A percentile compares a stretch with the other conserved stretches of the same genome.
phyloP scores from a whole-genome alignment of 306 rosid genomes.

The Geum urbanum region DNA sequence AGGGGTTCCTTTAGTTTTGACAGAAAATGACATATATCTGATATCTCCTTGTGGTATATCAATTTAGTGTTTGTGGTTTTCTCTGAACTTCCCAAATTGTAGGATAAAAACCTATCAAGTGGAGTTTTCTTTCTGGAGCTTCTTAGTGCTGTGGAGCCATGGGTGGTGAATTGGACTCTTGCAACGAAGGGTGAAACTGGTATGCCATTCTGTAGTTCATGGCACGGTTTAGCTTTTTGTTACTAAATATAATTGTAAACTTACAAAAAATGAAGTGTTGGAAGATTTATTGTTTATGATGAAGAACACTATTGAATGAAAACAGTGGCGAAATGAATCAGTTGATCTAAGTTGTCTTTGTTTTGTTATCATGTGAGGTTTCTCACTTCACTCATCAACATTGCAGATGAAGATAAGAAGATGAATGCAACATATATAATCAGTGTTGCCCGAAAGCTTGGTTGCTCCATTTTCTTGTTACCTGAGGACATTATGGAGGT shows the following conservation, averaged over 20 bases:
- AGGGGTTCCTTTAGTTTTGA: neutral
- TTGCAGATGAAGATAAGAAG: constrained; percentile 94
- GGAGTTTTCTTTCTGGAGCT: constrained; percentile 97
- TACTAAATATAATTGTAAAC: neutral
- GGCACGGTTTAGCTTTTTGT: neutral
- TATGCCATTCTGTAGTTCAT: constrained; percentile 28
- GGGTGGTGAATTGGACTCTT: constrained; percentile 97
- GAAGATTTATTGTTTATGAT: neutral
- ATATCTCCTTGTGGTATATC: constrained; percentile 6
- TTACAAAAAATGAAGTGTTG: too few species aligned
- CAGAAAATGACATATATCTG: neutral
- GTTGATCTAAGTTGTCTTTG: neutral
- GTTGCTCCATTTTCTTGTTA: constrained; percentile 94
- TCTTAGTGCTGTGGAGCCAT: constrained; percentile 88
- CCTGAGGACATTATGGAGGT: constrained; percentile 98
- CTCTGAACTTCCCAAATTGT: constrained; percentile 21
- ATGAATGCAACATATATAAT: constrained; percentile 93
- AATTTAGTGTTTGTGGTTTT: neutral
- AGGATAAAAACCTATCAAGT: constrained; percentile 87
- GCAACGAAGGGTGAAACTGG: constrained; percentile 96
- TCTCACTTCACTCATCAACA: constrained; percentile 15
- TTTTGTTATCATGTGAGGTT: neutral
- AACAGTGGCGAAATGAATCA: constrained; percentile 1
- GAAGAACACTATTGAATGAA: constrained; percentile 6
- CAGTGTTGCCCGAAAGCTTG: constrained; percentile 98